Evolutionary conservation across 2,329 filamentous ascomycete species (phyloP).

Genomic region (Blastomyces emzantsi): DNA sequence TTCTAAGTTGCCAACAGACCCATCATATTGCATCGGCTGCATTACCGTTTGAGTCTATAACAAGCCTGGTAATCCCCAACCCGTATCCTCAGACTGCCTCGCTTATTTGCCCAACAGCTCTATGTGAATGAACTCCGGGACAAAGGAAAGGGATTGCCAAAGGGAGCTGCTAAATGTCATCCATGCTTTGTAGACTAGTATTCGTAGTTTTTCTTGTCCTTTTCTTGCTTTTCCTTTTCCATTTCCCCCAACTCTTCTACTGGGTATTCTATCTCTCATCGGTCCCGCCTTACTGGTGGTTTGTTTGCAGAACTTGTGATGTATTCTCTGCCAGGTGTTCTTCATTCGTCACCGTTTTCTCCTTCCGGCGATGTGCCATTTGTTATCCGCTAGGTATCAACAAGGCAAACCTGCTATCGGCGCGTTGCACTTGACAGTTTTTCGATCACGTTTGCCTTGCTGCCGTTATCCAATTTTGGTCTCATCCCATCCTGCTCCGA

Average conservation of each 20-base stretch:
- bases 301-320: background rate
- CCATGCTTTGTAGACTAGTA: background rate
- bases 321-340: background rate
- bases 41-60: conserved; percentile 6
- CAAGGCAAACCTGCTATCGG: background rate
- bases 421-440: background rate
- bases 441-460: background rate
- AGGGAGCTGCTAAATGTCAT: background rate
- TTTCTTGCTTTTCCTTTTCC: background rate
- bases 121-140: background rate
- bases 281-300: background rate
- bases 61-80: background rate
- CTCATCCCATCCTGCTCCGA: background rate
- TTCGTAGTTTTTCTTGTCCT: background rate
- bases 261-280: background rate
- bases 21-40: conserved; percentile 7
- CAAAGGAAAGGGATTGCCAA: background rate
- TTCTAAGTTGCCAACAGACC: background rate
- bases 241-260: background rate
- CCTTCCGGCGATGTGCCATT: background rate
- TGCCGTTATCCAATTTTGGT: background rate
- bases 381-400: background rate
- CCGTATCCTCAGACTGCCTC: background rate
- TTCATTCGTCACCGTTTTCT: background rate
- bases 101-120: background rate